Conservation (phyloP, 306 rosid species). For the Erythrophleum fordii region DNA sequence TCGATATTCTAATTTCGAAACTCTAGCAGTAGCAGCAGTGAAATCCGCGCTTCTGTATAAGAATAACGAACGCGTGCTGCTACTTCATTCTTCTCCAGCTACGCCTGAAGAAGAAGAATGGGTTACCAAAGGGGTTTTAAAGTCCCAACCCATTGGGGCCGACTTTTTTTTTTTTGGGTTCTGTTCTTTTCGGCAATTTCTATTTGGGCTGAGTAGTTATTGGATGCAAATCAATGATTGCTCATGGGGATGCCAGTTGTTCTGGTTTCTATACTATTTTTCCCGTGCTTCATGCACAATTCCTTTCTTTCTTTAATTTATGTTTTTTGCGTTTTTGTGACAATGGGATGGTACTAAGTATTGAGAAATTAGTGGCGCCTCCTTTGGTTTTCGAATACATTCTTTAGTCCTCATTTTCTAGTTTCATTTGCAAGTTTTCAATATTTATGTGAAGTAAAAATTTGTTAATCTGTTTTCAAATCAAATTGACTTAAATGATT, state of each 20-base stretch:
- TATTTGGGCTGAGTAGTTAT: neutral
- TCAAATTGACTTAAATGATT: neutral
- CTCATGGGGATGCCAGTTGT: neutral
- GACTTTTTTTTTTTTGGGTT: slow-evolving; percentile 39
- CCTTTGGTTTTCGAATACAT: neutral
- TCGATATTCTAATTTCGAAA: neutral
- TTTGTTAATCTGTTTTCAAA: neutral
- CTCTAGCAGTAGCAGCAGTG: no score
- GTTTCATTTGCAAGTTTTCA: neutral
- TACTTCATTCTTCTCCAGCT: neutral
- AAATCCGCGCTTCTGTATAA: neutral
- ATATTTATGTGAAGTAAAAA: neutral
- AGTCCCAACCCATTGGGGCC: slow-evolving; percentile 59
- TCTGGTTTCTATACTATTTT: neutral
- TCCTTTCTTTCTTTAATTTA: neutral
- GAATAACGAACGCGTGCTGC: neutral
- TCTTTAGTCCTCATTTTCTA: neutral
- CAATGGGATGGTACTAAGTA: neutral
- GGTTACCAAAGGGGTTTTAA: slow-evolving; percentile 78
- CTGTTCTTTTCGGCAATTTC: neutral
- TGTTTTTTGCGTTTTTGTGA: neutral
- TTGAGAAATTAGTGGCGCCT: neutral
- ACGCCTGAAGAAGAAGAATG: slow-evolving; percentile 38
- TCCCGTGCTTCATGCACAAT: neutral
- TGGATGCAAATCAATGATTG: neutral